Percentiles rank a stretch among this genome's conserved stretches.
These are phyloP conservation scores for Wickerhamiella brachini DNA, from an alignment of 805 yeast species.

Conservation along the genomic window DNA sequence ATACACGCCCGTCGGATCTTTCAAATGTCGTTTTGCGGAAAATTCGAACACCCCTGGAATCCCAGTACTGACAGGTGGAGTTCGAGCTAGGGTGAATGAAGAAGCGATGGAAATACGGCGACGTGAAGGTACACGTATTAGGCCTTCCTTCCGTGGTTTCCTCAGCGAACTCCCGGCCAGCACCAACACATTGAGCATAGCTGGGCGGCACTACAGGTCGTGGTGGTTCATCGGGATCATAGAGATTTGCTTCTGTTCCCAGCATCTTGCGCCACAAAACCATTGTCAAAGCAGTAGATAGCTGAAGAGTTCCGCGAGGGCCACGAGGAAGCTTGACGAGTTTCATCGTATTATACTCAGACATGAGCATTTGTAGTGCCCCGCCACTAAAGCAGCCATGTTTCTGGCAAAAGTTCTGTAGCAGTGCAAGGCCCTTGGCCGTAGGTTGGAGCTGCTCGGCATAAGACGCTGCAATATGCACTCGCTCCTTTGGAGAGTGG, in stretches of 20 bases:
- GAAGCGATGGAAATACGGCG: slow-evolving; percentile 58
- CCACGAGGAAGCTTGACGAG: slow-evolving; percentile 56
- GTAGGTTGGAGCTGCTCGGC: slow-evolving; percentile 56
- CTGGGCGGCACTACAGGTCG: slow-evolving; percentile 25
- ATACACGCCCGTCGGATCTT: slow-evolving; percentile 1
- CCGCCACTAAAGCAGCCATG: slow-evolving; percentile 34
- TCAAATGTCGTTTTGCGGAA: slow-evolving; percentile 31
- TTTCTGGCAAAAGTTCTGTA: slow-evolving; percentile 45
- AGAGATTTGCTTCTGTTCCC: slow-evolving; percentile 56
- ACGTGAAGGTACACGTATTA: neutral
- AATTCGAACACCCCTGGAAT: slow-evolving; percentile 53
- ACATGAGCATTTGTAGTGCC: slow-evolving; percentile 36
- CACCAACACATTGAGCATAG: neutral
- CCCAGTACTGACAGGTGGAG: slow-evolving; percentile 66
- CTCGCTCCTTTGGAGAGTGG: slow-evolving; percentile 7
- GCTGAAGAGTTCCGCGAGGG: slow-evolving; percentile 41
- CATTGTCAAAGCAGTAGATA: slow-evolving; percentile 48
- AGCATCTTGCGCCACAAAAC: slow-evolving; percentile 47
- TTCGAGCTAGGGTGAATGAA: slow-evolving; percentile 86
- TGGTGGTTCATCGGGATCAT: slow-evolving; percentile 44
- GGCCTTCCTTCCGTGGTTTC: neutral
- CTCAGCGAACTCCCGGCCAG: neutral
- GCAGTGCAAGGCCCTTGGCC: slow-evolving; percentile 71
- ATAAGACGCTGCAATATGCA: neutral
- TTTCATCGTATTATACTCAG: slow-evolving; percentile 58